Percentiles rank a stretch among this genome's conserved stretches.
Evolutionary conservation across 2,329 filamentous ascomycete genomes (phyloP).

Genomic region (Huntiella omanensis): DNA sequence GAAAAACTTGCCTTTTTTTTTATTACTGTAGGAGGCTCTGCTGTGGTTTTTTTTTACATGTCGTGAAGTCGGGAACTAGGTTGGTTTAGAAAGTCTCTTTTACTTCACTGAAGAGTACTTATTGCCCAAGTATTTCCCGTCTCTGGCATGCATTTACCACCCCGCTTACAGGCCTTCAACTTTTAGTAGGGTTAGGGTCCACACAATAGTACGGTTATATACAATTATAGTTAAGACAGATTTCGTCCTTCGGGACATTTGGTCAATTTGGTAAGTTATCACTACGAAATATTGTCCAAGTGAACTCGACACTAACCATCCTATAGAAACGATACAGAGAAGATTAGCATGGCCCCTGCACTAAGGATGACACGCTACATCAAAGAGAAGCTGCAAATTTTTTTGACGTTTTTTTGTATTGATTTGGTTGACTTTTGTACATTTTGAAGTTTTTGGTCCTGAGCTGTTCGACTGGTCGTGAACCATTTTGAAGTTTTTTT

Average conservation of each 20-base stretch:
- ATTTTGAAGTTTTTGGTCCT: not conserved
- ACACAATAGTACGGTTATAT: not conserved
- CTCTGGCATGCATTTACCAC: too few species aligned
- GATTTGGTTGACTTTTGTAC: not conserved
- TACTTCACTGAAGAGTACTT: too few species aligned
- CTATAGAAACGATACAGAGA: conserved; percentile 33
- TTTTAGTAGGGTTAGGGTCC: too few species aligned
- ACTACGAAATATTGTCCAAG: not conserved
- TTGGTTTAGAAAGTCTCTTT: too few species aligned
- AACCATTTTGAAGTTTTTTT: not conserved
- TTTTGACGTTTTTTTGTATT: conserved; percentile 6
- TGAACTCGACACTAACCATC: not conserved
- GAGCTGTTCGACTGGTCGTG: not conserved
- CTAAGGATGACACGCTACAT: conserved; percentile 90
- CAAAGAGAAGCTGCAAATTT: conserved; percentile 48
- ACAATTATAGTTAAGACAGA: not conserved
- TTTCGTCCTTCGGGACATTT: conserved; percentile 12
- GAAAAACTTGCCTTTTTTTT: too few species aligned
- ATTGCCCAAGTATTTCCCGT: too few species aligned
- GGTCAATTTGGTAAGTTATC: conserved; percentile 12
- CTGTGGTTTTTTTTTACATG: too few species aligned
- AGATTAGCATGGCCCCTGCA: conserved; percentile 70
- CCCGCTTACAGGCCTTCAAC: too few species aligned
- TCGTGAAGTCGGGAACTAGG: too few species aligned
- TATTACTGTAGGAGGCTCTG: too few species aligned